Conservation (phyloP, 176 grass and related monocot genomes). For the Aegilops umbellulata region DNA sequence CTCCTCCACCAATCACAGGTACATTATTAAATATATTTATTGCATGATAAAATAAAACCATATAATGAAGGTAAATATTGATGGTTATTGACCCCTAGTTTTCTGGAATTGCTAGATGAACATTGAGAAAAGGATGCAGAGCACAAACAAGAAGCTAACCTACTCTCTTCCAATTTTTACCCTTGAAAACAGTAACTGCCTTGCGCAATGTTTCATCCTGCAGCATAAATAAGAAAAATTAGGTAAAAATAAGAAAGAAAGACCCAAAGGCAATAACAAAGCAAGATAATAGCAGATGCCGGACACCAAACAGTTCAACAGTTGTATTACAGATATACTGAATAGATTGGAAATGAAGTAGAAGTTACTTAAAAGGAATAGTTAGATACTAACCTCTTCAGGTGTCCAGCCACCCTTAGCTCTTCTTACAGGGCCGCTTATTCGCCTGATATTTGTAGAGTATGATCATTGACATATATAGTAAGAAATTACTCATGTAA, state of each 20-base stretch:
- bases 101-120: constrained; percentile 8
- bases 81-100: constrained; percentile 11
- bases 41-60: not conserved
- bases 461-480: constrained; percentile 10
- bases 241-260: not conserved
- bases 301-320: not conserved
- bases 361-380: not conserved
- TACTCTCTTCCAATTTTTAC: constrained; percentile 97
- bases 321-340: not conserved
- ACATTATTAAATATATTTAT: not conserved
- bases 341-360: constrained; percentile 13
- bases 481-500: constrained; percentile 3
- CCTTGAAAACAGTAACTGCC: constrained; percentile 71
- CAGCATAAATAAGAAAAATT: not conserved
- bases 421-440: constrained; percentile 86
- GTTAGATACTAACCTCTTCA: constrained; percentile 61
- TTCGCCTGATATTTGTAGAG: constrained; percentile 48
- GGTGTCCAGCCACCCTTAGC: constrained; percentile 89
- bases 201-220: constrained; percentile 80
- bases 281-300: not conserved
- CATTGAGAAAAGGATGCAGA: constrained; percentile 9
- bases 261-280: not conserved
- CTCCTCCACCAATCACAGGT: not conserved
- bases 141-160: constrained; percentile 45
- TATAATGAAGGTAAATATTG: not conserved